These are phyloP conservation scores for Rhododendron kiyosumense DNA, from an alignment of 148 eudicot genomes.

Conservation along the genomic window DNA sequence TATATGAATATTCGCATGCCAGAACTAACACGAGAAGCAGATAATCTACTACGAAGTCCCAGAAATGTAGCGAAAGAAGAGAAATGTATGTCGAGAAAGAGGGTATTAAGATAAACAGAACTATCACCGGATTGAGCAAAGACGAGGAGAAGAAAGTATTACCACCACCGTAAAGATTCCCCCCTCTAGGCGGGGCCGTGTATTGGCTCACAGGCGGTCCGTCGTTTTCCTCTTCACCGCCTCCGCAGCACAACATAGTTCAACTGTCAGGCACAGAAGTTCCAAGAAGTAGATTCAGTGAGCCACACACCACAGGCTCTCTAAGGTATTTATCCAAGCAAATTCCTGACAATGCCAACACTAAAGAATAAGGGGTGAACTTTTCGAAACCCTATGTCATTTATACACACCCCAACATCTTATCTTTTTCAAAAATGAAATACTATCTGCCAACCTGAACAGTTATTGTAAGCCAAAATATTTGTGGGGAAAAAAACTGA, in stretches of 20 bases:
- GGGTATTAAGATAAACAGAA: neutral
- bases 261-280: constrained; percentile 28
- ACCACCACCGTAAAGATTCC: constrained; percentile 41
- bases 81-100: neutral
- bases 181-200: constrained; percentile 56
- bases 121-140: neutral
- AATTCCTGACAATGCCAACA: constrained; percentile 6
- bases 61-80: neutral
- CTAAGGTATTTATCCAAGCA: constrained; percentile 3
- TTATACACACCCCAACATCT: neutral
- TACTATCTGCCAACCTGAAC: neutral
- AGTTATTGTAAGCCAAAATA: neutral
- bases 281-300: neutral
- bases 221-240: constrained; percentile 47
- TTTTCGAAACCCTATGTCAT: neutral
- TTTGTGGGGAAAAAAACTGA: neutral
- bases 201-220: constrained; percentile 49
- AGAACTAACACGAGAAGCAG: neutral
- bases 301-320: neutral
- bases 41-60: neutral
- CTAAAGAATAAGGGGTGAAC: neutral
- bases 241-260: constrained; percentile 73
- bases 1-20: neutral
- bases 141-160: neutral
- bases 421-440: no score